Evolutionary conservation across 768 basidiomycete species (phyloP).

Genomic region (Boletus bicolor): DNA sequence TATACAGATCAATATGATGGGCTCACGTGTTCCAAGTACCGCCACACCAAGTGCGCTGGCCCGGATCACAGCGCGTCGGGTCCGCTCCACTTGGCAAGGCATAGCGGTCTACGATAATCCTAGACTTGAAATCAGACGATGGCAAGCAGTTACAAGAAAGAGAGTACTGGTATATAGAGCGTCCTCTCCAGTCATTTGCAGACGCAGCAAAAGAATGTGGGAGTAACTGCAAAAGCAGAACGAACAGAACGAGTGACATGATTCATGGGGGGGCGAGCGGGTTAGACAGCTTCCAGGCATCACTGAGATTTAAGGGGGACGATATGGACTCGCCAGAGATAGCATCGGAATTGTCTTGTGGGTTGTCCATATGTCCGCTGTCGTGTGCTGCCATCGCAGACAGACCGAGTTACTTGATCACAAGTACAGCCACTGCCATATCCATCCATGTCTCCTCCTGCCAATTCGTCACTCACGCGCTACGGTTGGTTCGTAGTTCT

Average conservation of each 20-base stretch:
- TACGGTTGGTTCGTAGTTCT: conserved; percentile 64
- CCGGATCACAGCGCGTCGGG: conserved; percentile 7
- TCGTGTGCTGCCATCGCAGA: background rate
- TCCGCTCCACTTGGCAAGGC: conserved; percentile 11
- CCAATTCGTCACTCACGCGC: conserved; percentile 43
- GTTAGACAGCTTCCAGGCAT: background rate
- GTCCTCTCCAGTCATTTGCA: conserved; percentile 13
- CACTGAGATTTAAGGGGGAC: background rate
- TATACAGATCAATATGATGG: too few relatives aligned
- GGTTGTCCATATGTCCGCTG: too few relatives aligned
- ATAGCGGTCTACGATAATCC: conserved; percentile 14
- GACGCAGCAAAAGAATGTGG: conserved; percentile 9
- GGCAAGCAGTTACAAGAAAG: background rate
- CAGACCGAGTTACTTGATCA: background rate
- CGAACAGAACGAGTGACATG: conserved; percentile 1
- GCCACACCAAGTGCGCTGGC: conserved; percentile 15
- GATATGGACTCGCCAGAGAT: background rate
- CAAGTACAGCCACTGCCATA: background rate
- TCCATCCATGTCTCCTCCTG: conserved; percentile 12
- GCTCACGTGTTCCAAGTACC: conserved; percentile 14
- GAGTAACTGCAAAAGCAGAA: background rate
- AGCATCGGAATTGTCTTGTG: too few relatives aligned
- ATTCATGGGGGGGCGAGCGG: background rate
- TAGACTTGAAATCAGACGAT: background rate
- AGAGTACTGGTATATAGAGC: conserved; percentile 15